Conservation (phyloP, 139 green algal genomes). For the Closterium sp. region DNA sequence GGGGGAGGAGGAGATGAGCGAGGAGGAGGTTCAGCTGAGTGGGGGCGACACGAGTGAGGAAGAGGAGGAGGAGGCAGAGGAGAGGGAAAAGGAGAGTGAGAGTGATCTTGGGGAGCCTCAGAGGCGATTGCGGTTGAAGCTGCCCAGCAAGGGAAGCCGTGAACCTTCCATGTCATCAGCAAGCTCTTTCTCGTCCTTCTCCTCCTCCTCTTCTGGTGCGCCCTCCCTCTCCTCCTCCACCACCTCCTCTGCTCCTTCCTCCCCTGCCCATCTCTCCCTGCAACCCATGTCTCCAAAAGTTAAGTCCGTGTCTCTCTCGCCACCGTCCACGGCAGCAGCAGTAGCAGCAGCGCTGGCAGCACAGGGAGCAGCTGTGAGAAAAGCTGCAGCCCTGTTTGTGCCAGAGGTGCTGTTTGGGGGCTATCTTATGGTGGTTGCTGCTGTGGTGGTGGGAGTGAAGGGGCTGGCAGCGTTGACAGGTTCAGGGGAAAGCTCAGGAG, state of each 20-base stretch:
- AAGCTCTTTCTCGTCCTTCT: background rate
- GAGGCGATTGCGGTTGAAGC: background rate
- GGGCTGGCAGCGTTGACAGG: background rate
- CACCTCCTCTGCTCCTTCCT: background rate
- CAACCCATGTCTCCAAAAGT: background rate
- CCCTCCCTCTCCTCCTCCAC: background rate
- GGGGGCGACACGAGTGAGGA: background rate
- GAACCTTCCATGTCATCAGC: background rate
- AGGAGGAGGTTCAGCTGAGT: background rate
- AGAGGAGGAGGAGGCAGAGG: background rate
- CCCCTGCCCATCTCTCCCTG: background rate
- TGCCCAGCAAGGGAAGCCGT: background rate
- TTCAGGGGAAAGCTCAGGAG: background rate
- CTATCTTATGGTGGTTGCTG: background rate
- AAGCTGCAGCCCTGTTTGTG: background rate
- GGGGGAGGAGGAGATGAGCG: background rate
- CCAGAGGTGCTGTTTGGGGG: background rate
- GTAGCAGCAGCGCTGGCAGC: background rate
- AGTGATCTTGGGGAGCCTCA: background rate
- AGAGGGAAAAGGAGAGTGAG: slow-evolving; percentile 20
- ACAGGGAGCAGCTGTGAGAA: background rate
- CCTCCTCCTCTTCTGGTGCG: background rate
- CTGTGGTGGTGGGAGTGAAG: background rate
- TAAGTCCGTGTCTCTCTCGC: background rate
- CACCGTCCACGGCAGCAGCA: background rate